phyloP scores from a whole-genome alignment of 2,329 filamentous ascomycete species.

The Phyllosticta citrichinensis region DNA sequence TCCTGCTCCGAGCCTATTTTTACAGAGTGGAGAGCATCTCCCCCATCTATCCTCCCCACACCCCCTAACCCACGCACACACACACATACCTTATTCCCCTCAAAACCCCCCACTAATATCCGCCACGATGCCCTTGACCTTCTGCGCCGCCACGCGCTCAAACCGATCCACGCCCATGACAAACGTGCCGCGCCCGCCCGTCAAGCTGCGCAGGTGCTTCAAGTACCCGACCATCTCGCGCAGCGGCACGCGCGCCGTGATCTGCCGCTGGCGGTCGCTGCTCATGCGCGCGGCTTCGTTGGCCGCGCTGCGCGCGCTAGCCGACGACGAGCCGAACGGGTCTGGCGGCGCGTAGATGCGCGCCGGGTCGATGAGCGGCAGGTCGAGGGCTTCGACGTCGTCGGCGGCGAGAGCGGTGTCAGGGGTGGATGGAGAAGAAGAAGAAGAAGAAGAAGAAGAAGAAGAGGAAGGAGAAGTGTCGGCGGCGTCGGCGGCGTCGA shows the following conservation, averaged over 20 bases:
- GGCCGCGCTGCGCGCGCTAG: background rate
- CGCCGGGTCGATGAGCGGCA: constrained; percentile 51
- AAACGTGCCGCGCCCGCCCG: constrained; percentile 70
- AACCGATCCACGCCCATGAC: constrained; percentile 66
- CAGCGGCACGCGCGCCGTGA: constrained; percentile 79
- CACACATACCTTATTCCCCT: background rate
- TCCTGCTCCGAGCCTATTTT: too few species aligned
- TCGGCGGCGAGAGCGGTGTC: background rate
- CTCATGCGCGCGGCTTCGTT: background rate
- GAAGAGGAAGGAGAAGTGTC: constrained; percentile 12
- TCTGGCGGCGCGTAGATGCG: constrained; percentile 83
- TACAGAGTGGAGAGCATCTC: too few species aligned
- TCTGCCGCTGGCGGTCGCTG: constrained; percentile 38
- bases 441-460: background rate
- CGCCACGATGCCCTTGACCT: constrained; percentile 47
- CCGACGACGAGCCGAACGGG: constrained; percentile 50
- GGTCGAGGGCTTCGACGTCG: constrained; percentile 18
- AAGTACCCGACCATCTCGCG: constrained; percentile 97
- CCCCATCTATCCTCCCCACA: too few species aligned
- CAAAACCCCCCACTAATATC: constrained; percentile 8
- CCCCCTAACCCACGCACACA: too few species aligned
- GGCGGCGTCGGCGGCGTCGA: constrained; percentile 38
- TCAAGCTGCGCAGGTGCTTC: constrained; percentile 78
- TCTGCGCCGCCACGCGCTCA: constrained; percentile 52
- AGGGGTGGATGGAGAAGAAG: background rate